These are phyloP conservation scores for Lojkania enalia DNA, from an alignment of 2,329 filamentous ascomycete species.

Conservation along the genomic window DNA sequence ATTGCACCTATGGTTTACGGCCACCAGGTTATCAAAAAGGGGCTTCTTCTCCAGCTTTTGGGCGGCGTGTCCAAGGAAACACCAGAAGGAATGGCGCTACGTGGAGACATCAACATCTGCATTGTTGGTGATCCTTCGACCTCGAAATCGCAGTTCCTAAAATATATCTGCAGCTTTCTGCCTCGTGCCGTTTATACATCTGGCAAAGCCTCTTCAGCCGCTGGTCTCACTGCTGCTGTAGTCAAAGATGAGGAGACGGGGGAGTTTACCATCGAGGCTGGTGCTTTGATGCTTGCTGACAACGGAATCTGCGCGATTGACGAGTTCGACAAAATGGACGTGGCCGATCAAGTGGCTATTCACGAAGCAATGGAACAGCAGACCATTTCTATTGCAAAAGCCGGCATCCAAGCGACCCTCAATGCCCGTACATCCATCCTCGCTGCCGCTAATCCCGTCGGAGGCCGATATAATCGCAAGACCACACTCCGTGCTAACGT, in stretches of 20 bases:
- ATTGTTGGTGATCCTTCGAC: slow-evolving; percentile 97
- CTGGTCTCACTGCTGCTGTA: slow-evolving; percentile 94
- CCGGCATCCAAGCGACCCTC: slow-evolving; percentile 94
- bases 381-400: slow-evolving; percentile 98
- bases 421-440: slow-evolving; percentile 96
- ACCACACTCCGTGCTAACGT: slow-evolving; percentile 91
- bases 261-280: slow-evolving; percentile 97
- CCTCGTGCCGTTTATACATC: slow-evolving; percentile 96
- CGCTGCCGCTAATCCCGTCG: slow-evolving; percentile 93
- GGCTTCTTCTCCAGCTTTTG: slow-evolving; percentile 88
- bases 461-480: slow-evolving; percentile 96
- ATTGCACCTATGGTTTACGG: slow-evolving; percentile 97
- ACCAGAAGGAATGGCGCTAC: slow-evolving; percentile 89
- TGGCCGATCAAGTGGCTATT: slow-evolving; percentile 94
- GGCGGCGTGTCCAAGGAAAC: slow-evolving; percentile 94
- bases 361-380: slow-evolving; percentile 99
- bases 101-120: slow-evolving; percentile 98
- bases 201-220: slow-evolving; percentile 94
- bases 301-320: slow-evolving; percentile 98
- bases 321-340: slow-evolving; percentile 99
- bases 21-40: slow-evolving; percentile 97
- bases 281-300: slow-evolving; percentile 94
- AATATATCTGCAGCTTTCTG: slow-evolving; percentile 97
- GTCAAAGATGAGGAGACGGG: slow-evolving; percentile 98
- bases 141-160: slow-evolving; percentile 96